phyloP scores from a whole-genome alignment of 2,329 filamentous ascomycete species.

The Colletotrichum melonis region DNA sequence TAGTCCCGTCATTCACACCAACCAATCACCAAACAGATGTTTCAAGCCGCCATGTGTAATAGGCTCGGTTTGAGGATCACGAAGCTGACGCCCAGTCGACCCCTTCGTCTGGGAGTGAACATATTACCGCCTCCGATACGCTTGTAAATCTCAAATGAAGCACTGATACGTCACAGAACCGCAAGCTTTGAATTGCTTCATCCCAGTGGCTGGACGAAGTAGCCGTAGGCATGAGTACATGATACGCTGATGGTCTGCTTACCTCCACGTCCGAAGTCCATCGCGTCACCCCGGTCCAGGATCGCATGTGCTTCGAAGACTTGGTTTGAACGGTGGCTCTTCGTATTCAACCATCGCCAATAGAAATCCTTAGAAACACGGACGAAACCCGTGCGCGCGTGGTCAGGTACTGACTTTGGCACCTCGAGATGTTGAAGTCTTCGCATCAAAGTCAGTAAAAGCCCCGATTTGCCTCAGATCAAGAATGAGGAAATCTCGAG shows the following conservation, averaged over 20 bases:
- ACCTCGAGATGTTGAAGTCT: constrained; percentile 42
- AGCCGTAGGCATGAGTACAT: constrained; percentile 47
- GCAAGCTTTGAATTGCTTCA: constrained; percentile 38
- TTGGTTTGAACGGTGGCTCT: constrained; percentile 43
- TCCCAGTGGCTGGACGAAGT: constrained; percentile 45
- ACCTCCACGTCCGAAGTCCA: constrained; percentile 42
- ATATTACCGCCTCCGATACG: constrained; percentile 17
- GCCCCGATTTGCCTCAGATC: constrained; percentile 41
- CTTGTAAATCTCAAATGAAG: constrained; percentile 41
- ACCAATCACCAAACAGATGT: no score
- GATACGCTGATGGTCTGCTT: constrained; percentile 45
- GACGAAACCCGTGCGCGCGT: constrained; percentile 39
- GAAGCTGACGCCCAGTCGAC: no score
- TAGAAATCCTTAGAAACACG: constrained; percentile 40
- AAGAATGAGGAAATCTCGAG: constrained; percentile 39
- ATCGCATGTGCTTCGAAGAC: constrained; percentile 40
- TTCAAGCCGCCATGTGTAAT: no score
- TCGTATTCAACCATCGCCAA: constrained; percentile 44
- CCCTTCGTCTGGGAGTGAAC: no score
- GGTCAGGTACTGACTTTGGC: constrained; percentile 25
- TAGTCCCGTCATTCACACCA: no score
- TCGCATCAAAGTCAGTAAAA: constrained; percentile 38
- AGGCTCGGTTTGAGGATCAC: no score
- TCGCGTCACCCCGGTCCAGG: constrained; percentile 41
- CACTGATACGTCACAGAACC: constrained; percentile 26